Evolutionary conservation across 176 grass and related monocot species (phyloP), one percentile per base, ranked within the genome.

Genomic region (Musa troglodytarum): DNA sequence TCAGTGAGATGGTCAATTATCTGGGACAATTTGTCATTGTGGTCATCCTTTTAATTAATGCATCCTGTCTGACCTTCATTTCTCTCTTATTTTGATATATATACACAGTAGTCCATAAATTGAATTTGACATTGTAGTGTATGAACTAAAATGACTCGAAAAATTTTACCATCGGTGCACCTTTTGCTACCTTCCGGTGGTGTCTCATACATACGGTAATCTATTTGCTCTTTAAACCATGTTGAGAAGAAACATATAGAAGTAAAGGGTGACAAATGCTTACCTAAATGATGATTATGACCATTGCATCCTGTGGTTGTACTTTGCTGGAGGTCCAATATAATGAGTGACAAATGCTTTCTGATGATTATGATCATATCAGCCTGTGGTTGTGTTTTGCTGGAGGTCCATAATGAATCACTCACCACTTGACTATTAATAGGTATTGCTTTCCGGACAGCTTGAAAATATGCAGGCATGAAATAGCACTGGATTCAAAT

Each of bases 361-460:
- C 28, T 43, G 34, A 57, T 57, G 55, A 16, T 61, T 61, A 15
- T 61, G 16, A 61, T 61, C 57, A 7, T 61, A 61, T 61, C 57
- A n/a, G 6, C 57, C 1, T 61, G 57, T 61, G 14, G 3, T 4
- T 57, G 3, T 43, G 34, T 43, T 43, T 43, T 17, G 14, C 17
- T 57, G 14, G 55, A 16, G 55, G 6, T 16, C 55, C 17, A 57
- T 57, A 16, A 61, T 61, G 9, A 65, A 65, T 23, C n/a, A 26
- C 9, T 22, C 23, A 11, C 7, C 23, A 11, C 7, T 20, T 65
- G 17, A 9, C 2, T 62, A n/a, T 70, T 50, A 71, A 61, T 66
- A 98, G 94, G 85, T 98, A 87, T 87, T 93, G 94, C 78, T 86
- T 71, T 73, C 77, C 77, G n/a, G 90, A 93, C 67, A 98, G 94